Evolutionary conservation across 2,329 filamentous ascomycete species (phyloP).

Genomic region (Westerdykella aurantiaca): DNA sequence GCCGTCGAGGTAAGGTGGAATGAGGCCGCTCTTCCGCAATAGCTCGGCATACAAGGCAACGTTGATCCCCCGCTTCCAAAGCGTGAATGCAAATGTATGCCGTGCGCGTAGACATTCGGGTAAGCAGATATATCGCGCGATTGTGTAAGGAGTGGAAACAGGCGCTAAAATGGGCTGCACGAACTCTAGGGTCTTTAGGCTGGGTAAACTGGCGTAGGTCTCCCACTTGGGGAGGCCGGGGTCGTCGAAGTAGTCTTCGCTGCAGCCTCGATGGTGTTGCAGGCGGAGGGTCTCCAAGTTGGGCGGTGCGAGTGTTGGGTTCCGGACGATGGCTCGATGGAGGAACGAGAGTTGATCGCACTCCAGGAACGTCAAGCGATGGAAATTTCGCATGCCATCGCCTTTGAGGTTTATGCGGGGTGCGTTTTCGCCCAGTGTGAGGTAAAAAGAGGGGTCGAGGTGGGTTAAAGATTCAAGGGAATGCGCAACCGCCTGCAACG

Average conservation of each 20-base stretch:
- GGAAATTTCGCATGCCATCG: constrained; percentile 28
- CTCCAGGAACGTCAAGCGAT: constrained; percentile 22
- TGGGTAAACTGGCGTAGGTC: constrained; percentile 20
- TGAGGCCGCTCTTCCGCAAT: constrained; percentile 13
- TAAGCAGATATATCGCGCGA: constrained; percentile 19
- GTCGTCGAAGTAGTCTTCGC: constrained; percentile 23
- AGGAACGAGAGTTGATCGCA: constrained; percentile 30
- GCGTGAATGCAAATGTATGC: constrained; percentile 22
- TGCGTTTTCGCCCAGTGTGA: constrained; percentile 6
- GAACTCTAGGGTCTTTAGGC: constrained; percentile 24
- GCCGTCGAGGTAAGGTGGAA: constrained; percentile 30
- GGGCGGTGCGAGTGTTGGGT: constrained; percentile 23
- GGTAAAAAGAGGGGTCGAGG: constrained; percentile 17
- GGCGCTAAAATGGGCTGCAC: constrained; percentile 14
- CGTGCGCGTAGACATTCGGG: constrained; percentile 19
- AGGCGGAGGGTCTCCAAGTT: constrained; percentile 25
- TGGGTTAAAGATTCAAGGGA: constrained; percentile 28
- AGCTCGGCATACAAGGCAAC: constrained; percentile 24
- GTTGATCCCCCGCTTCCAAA: constrained; percentile 23
- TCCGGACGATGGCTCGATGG: constrained; percentile 21
- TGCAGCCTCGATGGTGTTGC: constrained; percentile 11
- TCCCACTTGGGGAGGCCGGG: constrained; percentile 15
- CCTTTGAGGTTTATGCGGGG: constrained; percentile 15
- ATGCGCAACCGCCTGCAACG: constrained; percentile 24
- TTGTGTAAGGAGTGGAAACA: constrained; percentile 6